Evolutionary conservation across 1,284 basidiomycete genomes (phyloP).

Genomic region (Amylostereum areolatum): DNA sequence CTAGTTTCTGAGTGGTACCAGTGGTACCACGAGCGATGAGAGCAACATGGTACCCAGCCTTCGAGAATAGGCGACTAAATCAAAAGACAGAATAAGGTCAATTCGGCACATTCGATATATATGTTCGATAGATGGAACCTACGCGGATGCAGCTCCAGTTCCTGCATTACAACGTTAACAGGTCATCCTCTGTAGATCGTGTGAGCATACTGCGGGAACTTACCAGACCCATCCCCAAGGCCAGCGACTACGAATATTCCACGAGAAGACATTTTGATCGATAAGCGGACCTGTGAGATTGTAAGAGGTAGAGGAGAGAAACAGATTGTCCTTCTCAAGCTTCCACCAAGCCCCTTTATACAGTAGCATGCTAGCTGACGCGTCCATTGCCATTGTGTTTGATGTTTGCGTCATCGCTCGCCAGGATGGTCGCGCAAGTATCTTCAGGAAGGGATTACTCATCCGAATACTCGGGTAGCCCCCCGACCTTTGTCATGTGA

Average conservation of each 20-base stretch:
- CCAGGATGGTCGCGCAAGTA: too few species aligned
- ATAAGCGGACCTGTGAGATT: too few species aligned
- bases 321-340: too few species aligned
- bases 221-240: slow-evolving; percentile 1
- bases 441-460: too few species aligned
- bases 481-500: too few species aligned
- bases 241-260: not conserved
- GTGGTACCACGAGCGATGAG: not conserved
- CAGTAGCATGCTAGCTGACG: too few species aligned
- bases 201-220: not conserved
- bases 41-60: not conserved
- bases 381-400: too few species aligned
- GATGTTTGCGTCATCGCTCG: too few species aligned
- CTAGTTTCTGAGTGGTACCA: not conserved
- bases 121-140: not conserved
- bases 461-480: too few species aligned
- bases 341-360: too few species aligned
- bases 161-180: not conserved
- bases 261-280: not conserved
- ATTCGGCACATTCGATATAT: not conserved
- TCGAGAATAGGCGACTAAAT: not conserved
- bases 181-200: not conserved
- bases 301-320: too few species aligned
- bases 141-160: not conserved
- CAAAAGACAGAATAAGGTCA: too few species aligned